These are phyloP conservation scores for Apiospora pterosperma DNA, from an alignment of 2,329 filamentous ascomycete genomes.

Conservation along the genomic window DNA sequence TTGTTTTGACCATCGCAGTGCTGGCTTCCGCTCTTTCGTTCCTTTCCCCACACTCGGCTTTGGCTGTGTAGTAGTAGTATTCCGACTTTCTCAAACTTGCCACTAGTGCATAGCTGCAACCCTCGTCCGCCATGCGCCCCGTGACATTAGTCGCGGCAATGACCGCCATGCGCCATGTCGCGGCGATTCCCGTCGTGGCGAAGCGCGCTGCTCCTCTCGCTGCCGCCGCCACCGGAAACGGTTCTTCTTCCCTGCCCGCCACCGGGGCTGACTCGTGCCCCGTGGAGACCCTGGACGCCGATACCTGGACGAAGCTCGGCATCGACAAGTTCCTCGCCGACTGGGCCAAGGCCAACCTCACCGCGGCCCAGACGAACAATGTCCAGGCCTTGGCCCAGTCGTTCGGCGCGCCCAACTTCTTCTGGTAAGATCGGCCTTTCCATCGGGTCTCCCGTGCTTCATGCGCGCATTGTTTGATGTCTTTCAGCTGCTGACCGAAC, in stretches of 20 bases:
- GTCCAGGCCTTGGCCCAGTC: conserved; percentile 3
- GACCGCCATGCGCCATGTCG: neutral
- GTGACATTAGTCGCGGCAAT: neutral
- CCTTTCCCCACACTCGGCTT: neutral
- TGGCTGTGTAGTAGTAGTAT: neutral
- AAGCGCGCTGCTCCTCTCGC: neutral
- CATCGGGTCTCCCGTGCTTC: neutral
- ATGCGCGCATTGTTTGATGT: too few relatives aligned
- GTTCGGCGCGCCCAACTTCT: conserved; percentile 5
- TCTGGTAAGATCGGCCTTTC: neutral
- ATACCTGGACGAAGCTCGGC: neutral
- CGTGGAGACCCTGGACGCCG: neutral
- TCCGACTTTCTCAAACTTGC: neutral
- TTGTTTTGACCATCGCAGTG: neutral
- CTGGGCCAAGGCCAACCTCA: conserved; percentile 1
- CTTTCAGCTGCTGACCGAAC: too few relatives aligned
- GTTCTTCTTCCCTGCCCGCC: neutral
- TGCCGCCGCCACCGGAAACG: neutral
- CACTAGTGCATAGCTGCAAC: neutral
- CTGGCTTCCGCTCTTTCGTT: neutral
- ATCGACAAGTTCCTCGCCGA: conserved; percentile 3
- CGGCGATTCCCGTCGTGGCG: neutral
- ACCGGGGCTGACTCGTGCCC: neutral
- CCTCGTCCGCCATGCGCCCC: neutral
- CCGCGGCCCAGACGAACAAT: neutral